phyloP scores from a whole-genome alignment of 2,329 filamentous ascomycete species.

The Chrysosporium keratinophilum region DNA sequence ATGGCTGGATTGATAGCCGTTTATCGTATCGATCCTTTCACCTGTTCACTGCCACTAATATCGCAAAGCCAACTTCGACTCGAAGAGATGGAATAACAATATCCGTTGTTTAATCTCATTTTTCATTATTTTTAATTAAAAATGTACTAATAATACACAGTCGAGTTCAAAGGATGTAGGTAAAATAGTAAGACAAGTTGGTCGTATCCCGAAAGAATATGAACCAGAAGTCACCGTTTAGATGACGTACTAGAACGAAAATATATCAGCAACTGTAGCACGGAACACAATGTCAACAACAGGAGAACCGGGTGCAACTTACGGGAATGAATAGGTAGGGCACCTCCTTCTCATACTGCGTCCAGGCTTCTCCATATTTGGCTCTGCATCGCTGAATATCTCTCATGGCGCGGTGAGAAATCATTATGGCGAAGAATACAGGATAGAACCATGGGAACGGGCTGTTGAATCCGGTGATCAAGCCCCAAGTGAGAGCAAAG shows the following conservation, averaged over 20 bases:
- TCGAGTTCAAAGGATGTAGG: background rate
- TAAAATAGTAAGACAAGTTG: background rate
- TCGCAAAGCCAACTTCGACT: too few species aligned
- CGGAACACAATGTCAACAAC: too few species aligned
- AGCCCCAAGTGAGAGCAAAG: slow-evolving; percentile 66
- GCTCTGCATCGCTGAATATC: slow-evolving; percentile 65
- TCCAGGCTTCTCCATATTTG: slow-evolving; percentile 76
- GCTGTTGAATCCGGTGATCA: slow-evolving; percentile 70
- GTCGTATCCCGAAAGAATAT: background rate
- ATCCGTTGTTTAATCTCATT: background rate
- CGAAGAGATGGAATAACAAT: too few species aligned
- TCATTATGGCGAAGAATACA: slow-evolving; percentile 69
- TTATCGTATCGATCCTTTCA: too few species aligned
- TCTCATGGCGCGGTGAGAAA: slow-evolving; percentile 62
- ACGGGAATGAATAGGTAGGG: slow-evolving; percentile 77
- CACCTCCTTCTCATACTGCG: slow-evolving; percentile 66
- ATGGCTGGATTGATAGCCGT: too few species aligned
- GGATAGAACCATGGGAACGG: slow-evolving; percentile 88
- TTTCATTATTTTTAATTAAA: background rate
- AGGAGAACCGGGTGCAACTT: slow-evolving; percentile 22
- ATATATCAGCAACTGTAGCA: background rate
- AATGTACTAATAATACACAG: background rate
- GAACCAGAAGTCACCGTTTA: background rate
- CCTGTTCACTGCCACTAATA: too few species aligned
- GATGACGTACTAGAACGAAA: slow-evolving; percentile 13